Evolutionary conservation across 345 rosid species (phyloP).

Genomic region (Hevea brasiliensis): DNA sequence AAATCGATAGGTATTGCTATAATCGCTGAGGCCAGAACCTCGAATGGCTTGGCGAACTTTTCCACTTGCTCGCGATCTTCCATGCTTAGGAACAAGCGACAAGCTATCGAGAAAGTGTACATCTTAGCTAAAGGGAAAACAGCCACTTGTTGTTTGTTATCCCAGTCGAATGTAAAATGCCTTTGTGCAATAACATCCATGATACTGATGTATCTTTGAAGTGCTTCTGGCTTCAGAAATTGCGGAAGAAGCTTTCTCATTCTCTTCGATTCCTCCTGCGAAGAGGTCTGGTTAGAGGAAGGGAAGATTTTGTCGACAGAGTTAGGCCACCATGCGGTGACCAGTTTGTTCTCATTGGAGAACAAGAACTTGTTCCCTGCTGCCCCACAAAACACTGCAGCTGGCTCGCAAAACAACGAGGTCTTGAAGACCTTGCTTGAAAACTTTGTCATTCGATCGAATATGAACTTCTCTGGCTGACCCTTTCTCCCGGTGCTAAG

Average conservation of each 20-base stretch:
- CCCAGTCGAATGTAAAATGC: conserved; percentile 38
- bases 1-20: background rate
- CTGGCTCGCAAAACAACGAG: conserved; percentile 27
- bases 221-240: conserved; percentile 44
- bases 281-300: conserved; percentile 30
- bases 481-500: conserved; percentile 38
- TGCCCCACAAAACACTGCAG: conserved; percentile 36
- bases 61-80: conserved; percentile 2
- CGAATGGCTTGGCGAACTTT: background rate
- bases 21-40: background rate
- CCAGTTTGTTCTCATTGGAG: conserved; percentile 45
- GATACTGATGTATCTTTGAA: conserved; percentile 28
- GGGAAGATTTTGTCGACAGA: conserved; percentile 47
- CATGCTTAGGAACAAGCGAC: conserved; percentile 36
- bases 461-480: conserved; percentile 39
- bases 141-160: conserved; percentile 19
- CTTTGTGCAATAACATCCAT: conserved; percentile 36
- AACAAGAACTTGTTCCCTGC: conserved; percentile 42
- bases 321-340: conserved; percentile 46
- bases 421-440: conserved; percentile 40
- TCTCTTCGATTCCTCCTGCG: conserved; percentile 35
- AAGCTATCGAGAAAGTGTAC: conserved; percentile 41
- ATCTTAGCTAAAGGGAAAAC: conserved; percentile 38
- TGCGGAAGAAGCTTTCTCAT: conserved; percentile 31
- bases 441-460: conserved; percentile 29